Evolutionary conservation across 306 rosid species (phyloP), one percentile per base, ranked within the genome.

Genomic region (Carpinus viminea): DNA sequence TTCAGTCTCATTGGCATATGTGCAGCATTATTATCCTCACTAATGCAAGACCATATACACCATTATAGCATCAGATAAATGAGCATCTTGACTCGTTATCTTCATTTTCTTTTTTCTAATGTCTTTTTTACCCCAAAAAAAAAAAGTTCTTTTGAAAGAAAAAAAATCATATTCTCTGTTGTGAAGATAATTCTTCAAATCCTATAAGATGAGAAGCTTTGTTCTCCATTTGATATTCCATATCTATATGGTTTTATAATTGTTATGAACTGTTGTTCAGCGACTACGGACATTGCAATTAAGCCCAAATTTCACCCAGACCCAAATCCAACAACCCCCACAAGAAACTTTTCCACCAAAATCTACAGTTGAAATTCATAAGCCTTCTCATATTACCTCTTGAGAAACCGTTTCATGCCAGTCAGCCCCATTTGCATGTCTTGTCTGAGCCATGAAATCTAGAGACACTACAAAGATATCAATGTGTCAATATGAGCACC

Each of bases 371-470:
- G 13, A 38, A 5, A 16, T 45, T 45, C 41, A 45, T 17, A 34
- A 78, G 68, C 54, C 46, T 8, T 46, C 74, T 61, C 79, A 60
- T 24, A 72, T 82, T 84, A 94, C 99, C 93, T 87, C 91, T 81
- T 93, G 97, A 85, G 79, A 90, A 70, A 80, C 76, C 80, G 87
- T 97, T 82, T 93, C 98, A 84, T 85, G 95, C 98, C 93, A 88
- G 81, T 91, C 96, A 72, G 66, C 88, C 41, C 91, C 93, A 90
- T 82, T 90, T 77, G 88, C 83, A 56, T 87, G 96, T 80, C 90
- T 88, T 54, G 87, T 85, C 87, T 84, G 97, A 46, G 87, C 80
- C 18, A 96, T 86, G 76, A 93, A 88, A 81, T 92, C 98, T 83
- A 88, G 80, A 84, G 96, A 91, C 70, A 90, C 93, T 88, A 82